Percentiles rank a stretch among this genome's conserved stretches.
Conservation (phyloP, 1,139 yeast species). For the Suhomyces atakaporum region DNA sequence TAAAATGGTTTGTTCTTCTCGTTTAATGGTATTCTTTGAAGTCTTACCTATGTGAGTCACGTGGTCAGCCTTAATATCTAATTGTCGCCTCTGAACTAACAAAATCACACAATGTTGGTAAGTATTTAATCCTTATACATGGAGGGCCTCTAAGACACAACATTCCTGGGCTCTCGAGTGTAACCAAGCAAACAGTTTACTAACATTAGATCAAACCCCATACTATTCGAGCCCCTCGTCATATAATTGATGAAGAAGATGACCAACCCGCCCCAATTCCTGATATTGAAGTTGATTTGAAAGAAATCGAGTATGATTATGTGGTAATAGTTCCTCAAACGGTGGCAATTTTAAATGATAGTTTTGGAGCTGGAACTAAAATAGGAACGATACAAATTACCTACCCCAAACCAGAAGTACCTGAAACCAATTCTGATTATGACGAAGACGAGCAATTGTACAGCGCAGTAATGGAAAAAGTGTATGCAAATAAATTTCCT, state of each 20-base stretch:
- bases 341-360: constrained; percentile 26
- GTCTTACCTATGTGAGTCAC: too few relatives aligned
- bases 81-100: neutral
- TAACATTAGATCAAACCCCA: constrained; percentile 54
- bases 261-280: constrained; percentile 21
- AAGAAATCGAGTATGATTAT: constrained; percentile 14
- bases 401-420: constrained; percentile 17
- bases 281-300: constrained; percentile 11
- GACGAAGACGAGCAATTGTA: constrained; percentile 62
- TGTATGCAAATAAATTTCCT: constrained; percentile 26
- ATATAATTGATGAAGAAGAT: constrained; percentile 50
- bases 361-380: constrained; percentile 17
- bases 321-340: constrained; percentile 33
- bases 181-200: too few relatives aligned
- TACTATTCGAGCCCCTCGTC: constrained; percentile 51
- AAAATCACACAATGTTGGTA: constrained; percentile 6
- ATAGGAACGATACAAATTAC: constrained; percentile 27
- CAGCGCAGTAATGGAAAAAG: constrained; percentile 29
- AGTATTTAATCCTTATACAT: too few relatives aligned
- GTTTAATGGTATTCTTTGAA: too few relatives aligned
- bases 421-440: constrained; percentile 34
- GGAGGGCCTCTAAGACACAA: too few relatives aligned
- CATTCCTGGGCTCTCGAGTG: neutral
- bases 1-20: too few relatives aligned
- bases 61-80: neutral